Base-by-base conservation (phyloP, 192 early-diverging fungal genomes). In the Coemansia sp. region DNA sequence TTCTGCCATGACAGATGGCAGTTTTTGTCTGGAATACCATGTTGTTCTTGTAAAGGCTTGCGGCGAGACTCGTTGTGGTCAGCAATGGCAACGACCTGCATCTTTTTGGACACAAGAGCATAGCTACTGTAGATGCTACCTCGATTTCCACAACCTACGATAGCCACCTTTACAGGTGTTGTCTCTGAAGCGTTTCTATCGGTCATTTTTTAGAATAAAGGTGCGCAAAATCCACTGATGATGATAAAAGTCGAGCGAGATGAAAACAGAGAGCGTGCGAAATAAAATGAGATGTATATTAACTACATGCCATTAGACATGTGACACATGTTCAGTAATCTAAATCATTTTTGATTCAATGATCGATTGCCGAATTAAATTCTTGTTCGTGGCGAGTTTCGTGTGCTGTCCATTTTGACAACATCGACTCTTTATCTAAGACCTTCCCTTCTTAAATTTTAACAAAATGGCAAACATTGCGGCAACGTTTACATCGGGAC, bases 71-170 rank as follows among this genome's bases (percentile, higher is more conserved):
- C 27, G 30, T 44, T 50, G 27, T 68, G 70, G 56, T 87, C 85
- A 17, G 81, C 81, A 4, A 85, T 65, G 0, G 73, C 81, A 9
- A 83, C 78, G 12, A 87, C 73, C 19, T 70, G 55, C 54, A 74
- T 69, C 38, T 48, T 44, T 22, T 43, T 22, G 10, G 61, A 63
- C 17, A 47, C 12, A 14, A 48, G 51, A 38, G 61, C 61, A 21
- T 42, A 63, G 27, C n/a, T 55, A 23, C 61, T 41, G 53, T 63
- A 63, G 45, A 63, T 63, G 11, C 13, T 48, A 11, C 53, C 53
- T 13, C 61, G 61, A 12, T 27, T 54, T 4, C 53, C 61, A 19
- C 61, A 63, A 8, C 61, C 61, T 24, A 63, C 45, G 23, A 63
- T 55, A 9, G 61, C 61, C 3, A 63, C 61, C 24, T 55, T 63